These are phyloP conservation scores for Beauveria pseudobassiana DNA, from an alignment of 2,329 filamentous ascomycete genomes.

Conservation along the genomic window DNA sequence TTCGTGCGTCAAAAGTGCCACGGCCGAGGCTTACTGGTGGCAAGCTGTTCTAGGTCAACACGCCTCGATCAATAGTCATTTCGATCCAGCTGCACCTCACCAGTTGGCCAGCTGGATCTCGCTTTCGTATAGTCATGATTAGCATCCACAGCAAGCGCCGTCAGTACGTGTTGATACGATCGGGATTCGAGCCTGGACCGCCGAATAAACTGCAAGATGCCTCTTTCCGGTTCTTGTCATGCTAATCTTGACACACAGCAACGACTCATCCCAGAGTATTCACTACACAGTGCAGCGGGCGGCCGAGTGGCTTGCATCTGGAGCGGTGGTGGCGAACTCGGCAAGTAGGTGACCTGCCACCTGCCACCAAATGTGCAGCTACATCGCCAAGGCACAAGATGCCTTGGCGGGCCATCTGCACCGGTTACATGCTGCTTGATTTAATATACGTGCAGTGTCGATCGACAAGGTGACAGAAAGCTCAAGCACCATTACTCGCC, in stretches of 20 bases:
- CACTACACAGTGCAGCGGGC: background rate
- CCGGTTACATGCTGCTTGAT: background rate
- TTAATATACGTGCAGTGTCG: slow-evolving; percentile 5
- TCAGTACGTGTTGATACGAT: background rate
- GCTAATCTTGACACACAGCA: background rate
- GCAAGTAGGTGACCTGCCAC: no score
- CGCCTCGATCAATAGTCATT: background rate
- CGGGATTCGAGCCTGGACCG: background rate
- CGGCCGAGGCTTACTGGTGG: no score
- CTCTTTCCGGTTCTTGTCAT: background rate
- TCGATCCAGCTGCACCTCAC: background rate
- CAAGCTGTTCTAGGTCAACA: no score
- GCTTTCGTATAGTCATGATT: no score
- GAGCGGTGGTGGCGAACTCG: background rate
- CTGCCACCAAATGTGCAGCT: background rate
- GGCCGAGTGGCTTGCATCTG: background rate
- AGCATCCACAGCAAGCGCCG: background rate
- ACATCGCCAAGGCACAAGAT: background rate
- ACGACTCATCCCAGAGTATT: background rate
- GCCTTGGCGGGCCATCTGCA: background rate
- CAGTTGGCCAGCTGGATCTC: no score
- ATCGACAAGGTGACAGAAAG: background rate
- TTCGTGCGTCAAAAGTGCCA: background rate
- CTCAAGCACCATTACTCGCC: background rate
- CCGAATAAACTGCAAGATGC: background rate